Evolutionary conservation across 305 asterid species (phyloP).

Genomic region (Stenogyne calaminthoides): DNA sequence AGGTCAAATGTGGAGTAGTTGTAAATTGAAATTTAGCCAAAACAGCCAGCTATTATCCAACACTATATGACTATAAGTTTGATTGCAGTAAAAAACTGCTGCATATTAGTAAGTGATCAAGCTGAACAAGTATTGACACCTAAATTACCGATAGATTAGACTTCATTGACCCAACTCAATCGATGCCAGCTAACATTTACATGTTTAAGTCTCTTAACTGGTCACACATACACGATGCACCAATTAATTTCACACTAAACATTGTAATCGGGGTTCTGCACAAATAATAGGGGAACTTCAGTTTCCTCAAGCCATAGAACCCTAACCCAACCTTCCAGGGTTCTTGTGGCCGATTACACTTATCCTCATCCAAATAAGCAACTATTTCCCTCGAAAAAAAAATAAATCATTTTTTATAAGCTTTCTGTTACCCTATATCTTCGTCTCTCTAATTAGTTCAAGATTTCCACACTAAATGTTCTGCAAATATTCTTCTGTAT

Average conservation of each 20-base stretch:
- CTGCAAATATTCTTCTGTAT: not conserved
- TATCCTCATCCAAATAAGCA: slow-evolving; percentile 1
- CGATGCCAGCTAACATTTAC: no score
- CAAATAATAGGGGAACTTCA: not conserved
- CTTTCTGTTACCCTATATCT: not conserved
- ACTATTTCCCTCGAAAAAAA: not conserved
- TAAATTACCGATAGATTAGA: no score
- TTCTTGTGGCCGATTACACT: not conserved
- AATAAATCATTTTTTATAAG: not conserved
- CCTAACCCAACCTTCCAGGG: not conserved
- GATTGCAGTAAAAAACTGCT: no score
- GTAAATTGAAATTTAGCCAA: no score
- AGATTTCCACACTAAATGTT: not conserved
- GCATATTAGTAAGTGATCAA: no score
- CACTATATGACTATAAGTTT: no score
- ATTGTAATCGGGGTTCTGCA: not conserved
- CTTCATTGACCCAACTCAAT: no score
- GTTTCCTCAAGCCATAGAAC: slow-evolving; percentile 2
- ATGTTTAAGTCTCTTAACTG: no score
- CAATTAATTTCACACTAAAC: not conserved
- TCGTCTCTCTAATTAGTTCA: not conserved
- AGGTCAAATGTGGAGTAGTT: no score
- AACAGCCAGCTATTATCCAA: no score
- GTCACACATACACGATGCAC: not conserved
- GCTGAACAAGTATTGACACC: no score